phyloP scores from a whole-genome alignment of 2,329 filamentous ascomycete species.

The Onygenales sp. region DNA sequence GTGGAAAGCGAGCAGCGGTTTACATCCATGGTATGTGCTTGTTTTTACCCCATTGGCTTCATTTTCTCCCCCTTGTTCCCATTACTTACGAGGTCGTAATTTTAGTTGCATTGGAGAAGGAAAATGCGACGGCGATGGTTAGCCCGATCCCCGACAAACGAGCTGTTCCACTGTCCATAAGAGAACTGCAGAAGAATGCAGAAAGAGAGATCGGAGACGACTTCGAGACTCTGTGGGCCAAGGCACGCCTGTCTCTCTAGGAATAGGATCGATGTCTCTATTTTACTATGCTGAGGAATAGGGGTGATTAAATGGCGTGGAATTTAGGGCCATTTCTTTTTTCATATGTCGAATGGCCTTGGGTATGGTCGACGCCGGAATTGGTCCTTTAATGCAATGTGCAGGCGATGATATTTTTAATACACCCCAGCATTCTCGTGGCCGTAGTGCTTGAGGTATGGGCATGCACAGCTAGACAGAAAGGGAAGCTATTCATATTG shows the following conservation, averaged over 20 bases:
- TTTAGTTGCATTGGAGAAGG: conserved; percentile 21
- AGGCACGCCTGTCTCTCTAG: neutral
- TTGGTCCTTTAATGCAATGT: too few relatives aligned
- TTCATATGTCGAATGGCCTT: too few relatives aligned
- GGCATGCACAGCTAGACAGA: too few relatives aligned
- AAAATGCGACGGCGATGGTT: conserved; percentile 21
- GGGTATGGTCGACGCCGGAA: too few relatives aligned
- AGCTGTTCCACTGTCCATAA: conserved; percentile 9
- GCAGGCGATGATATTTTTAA: too few relatives aligned
- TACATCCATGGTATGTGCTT: conserved; percentile 44
- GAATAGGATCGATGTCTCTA: neutral
- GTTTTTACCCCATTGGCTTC: neutral
- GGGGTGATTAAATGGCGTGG: neutral
- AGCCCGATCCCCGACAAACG: conserved; percentile 20
- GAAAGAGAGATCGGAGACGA: conserved; percentile 21
- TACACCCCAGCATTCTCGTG: too few relatives aligned
- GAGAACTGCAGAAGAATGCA: conserved; percentile 20
- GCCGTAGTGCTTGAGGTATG: too few relatives aligned
- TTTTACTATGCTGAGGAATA: neutral
- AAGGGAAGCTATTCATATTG: too few relatives aligned
- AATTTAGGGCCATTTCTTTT: neutral
- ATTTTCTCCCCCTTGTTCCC: neutral
- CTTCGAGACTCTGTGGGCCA: conserved; percentile 19
- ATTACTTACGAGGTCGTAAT: neutral
- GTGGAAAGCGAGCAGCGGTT: conserved; percentile 50